Percentiles rank a stretch among this genome's conserved stretches.
These are phyloP conservation scores for Neopestalotiopsis sp. DNA, from an alignment of 2,329 filamentous ascomycete genomes.

Conservation along the genomic window DNA sequence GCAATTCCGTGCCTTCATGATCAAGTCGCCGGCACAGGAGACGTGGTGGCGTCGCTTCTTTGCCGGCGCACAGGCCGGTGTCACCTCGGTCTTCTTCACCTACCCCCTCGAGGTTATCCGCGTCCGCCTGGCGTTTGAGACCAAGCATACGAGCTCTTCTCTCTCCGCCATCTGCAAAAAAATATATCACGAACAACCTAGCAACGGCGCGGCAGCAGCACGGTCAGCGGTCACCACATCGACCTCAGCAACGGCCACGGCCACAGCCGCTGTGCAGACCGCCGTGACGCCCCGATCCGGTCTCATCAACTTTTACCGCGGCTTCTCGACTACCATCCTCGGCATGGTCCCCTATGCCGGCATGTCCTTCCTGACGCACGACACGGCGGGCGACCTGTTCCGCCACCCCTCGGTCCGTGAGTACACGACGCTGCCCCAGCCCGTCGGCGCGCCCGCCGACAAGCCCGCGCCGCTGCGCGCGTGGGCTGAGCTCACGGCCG, in stretches of 20 bases:
- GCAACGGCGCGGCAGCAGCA: slow-evolving; percentile 39
- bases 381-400: slow-evolving; percentile 84
- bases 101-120: slow-evolving; percentile 94
- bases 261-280: slow-evolving; percentile 51
- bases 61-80: slow-evolving; percentile 77
- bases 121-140: slow-evolving; percentile 94
- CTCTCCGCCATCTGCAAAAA: slow-evolving; percentile 78
- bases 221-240: slow-evolving; percentile 34
- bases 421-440: slow-evolving; percentile 76
- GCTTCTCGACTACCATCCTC: slow-evolving; percentile 86
- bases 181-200: slow-evolving; percentile 81
- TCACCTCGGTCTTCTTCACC: slow-evolving; percentile 93
- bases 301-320: slow-evolving; percentile 90
- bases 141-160: slow-evolving; percentile 74
- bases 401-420: slow-evolving; percentile 69
- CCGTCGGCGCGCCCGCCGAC: slow-evolving; percentile 54
- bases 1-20: slow-evolving; percentile 83
- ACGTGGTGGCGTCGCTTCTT: slow-evolving; percentile 78
- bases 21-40: slow-evolving; percentile 73
- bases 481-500: slow-evolving; percentile 85
- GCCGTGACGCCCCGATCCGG: slow-evolving; percentile 67
- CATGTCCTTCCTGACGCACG: slow-evolving; percentile 93
- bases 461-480: slow-evolving; percentile 77
- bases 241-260: slow-evolving; percentile 45
- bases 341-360: slow-evolving; percentile 98